Conservation (phyloP, 2,329 filamentous ascomycete species). For the Diplocarpon mali region DNA sequence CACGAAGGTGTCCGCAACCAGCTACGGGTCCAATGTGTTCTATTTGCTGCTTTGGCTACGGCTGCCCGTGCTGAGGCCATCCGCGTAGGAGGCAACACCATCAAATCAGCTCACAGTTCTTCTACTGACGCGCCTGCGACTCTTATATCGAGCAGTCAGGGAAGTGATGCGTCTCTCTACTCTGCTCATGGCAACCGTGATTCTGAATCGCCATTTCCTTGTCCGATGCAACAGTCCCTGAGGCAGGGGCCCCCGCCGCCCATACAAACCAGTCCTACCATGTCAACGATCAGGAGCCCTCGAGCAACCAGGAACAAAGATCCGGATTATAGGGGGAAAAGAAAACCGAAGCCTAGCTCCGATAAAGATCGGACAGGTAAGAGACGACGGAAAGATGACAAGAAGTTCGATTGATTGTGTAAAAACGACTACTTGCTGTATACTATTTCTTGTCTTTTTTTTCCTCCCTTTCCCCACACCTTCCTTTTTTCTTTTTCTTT, state of each 20-base stretch:
- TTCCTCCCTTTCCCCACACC: no score
- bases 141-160: neutral
- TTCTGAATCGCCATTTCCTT: neutral
- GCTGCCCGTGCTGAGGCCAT: neutral
- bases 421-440: neutral
- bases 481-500: no score
- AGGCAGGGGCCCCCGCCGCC: neutral
- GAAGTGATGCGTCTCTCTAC: neutral
- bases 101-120: no score
- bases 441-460: no score
- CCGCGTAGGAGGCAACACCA: neutral
- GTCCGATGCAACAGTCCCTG: neutral
- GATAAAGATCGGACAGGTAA: neutral
- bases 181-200: neutral
- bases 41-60: neutral
- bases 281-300: neutral
- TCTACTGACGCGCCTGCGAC: no score
- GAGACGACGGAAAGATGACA: neutral
- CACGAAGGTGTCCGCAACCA: neutral
- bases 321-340: neutral
- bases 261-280: neutral
- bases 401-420: neutral
- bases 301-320: neutral
- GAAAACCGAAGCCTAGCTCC: neutral
- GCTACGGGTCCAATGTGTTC: neutral